Base-by-base conservation (phyloP, 768 basidiomycete species). In the Pleurotus salmoneostramineus region DNA sequence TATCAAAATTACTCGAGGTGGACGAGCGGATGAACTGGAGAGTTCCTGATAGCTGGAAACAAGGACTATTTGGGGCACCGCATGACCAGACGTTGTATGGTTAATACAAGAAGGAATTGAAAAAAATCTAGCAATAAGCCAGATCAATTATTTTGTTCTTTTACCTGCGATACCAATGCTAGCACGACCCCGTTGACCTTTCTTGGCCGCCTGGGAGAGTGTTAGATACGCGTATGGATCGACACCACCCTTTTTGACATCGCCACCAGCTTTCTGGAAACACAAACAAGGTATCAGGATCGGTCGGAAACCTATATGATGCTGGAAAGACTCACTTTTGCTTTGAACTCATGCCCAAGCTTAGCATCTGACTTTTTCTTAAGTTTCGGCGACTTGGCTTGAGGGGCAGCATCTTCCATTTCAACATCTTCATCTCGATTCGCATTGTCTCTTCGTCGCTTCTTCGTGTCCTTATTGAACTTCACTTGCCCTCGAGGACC, bases 391-490 rank as follows among this genome's bases (percentile, higher is more conserved):
- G 77, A 60, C 60, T 72, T 75, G 14, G 65, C 63, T 3, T 63
- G 65, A n/a, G 64, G 64, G 45, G 89, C 84, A 0, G 70, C 81
- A 59, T 93, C 91, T 27, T 76, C 91, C 83, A 93, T 88, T 60
- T 93, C 89, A 52, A 91, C 76, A 60, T 90, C 87, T 51, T 73
- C 77, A 5, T 79, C 84, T 5, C 75, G 76, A 14, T 83, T 84
- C 59, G 79, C 80, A 58, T 85, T 83, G 52, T 85, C 86, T 50
- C 89, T 81, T 59, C 94, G 74, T 58, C 94, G 85, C 71, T 96
- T 95, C 72, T 95, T 98, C 37, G 94, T 98, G 66, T 96, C 89
- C 70, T 97, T 98, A 77, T 97, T 93, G 74, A 98, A 98, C 71
- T 93, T 95, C 68, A 98, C 73, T 56, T 83, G 85, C 4, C 97